These are phyloP conservation scores for Pseudocercospora ulei DNA, from an alignment of 2,329 filamentous ascomycete genomes.

Conservation along the genomic window DNA sequence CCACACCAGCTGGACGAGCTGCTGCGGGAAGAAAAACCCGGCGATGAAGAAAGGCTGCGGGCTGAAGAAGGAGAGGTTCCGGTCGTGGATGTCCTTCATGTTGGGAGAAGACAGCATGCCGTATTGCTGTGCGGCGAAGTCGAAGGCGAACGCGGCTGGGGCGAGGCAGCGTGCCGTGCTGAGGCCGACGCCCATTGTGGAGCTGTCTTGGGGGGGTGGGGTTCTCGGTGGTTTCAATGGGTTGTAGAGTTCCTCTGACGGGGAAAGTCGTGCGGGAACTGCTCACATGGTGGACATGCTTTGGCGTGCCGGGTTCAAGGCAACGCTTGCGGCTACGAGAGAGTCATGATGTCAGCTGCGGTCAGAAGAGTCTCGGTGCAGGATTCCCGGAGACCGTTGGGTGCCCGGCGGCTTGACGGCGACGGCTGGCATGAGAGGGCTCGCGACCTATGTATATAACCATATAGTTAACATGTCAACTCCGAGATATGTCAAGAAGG, in stretches of 20 bases:
- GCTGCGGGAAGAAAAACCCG: constrained; percentile 53
- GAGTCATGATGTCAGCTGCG: constrained; percentile 11
- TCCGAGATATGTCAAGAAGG: too few species aligned
- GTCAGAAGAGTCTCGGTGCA: constrained; percentile 5
- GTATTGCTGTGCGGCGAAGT: constrained; percentile 52
- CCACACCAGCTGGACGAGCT: constrained; percentile 51
- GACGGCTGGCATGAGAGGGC: too few species aligned
- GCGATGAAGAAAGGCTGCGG: constrained; percentile 52
- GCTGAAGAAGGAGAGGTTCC: constrained; percentile 50
- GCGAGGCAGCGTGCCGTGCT: constrained; percentile 48
- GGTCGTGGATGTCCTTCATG: constrained; percentile 52
- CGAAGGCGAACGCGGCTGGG: constrained; percentile 47
- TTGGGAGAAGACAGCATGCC: constrained; percentile 49
- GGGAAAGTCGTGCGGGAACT: too few species aligned
- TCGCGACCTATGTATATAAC: too few species aligned
- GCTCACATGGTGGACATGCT: background rate
- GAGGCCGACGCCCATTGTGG: constrained; percentile 46
- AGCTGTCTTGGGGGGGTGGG: background rate
- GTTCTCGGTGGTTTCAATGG: background rate
- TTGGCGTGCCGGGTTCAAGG: background rate
- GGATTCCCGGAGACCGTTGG: constrained; percentile 4
- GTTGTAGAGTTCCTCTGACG: too few species aligned
- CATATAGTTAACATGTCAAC: too few species aligned
- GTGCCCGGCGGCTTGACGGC: background rate
- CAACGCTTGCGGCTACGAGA: constrained; percentile 1